Conservation (phyloP, 140 eudicot genomes). For the Stevia rebaudiana region DNA sequence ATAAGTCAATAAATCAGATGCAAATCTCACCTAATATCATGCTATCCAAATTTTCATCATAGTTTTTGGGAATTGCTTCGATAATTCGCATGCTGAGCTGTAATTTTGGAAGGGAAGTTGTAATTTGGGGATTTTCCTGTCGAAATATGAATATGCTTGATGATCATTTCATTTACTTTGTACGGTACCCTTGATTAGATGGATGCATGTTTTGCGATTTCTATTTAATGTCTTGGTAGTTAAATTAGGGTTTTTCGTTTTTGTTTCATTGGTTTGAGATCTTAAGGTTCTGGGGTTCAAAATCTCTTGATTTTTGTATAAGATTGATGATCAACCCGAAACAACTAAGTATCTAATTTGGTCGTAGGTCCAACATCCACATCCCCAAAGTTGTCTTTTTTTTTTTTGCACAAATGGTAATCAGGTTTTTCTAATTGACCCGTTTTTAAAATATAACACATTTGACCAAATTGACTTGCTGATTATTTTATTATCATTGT, state of each 20-base stretch:
- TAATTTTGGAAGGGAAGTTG: not conserved
- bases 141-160: not conserved
- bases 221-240: not conserved
- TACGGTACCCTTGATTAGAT: too few relatives aligned
- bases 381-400: too few relatives aligned
- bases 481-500: too few relatives aligned
- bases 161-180: not conserved
- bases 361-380: too few relatives aligned
- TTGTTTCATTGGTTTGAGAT: too few relatives aligned
- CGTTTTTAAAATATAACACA: too few relatives aligned
- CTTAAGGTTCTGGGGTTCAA: not conserved
- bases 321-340: not conserved
- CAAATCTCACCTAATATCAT: conserved; percentile 6
- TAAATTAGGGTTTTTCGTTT: not conserved
- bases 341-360: too few relatives aligned
- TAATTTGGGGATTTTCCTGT: not conserved
- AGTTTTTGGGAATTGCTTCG: not conserved
- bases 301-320: not conserved
- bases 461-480: too few relatives aligned
- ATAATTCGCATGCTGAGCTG: not conserved
- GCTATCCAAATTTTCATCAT: not conserved
- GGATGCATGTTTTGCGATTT: conserved; percentile 5
- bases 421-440: too few relatives aligned
- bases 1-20: not conserved
- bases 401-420: too few relatives aligned